Conservation (phyloP, 176 grass and related monocot genomes). For the Melocanna baccifera region DNA sequence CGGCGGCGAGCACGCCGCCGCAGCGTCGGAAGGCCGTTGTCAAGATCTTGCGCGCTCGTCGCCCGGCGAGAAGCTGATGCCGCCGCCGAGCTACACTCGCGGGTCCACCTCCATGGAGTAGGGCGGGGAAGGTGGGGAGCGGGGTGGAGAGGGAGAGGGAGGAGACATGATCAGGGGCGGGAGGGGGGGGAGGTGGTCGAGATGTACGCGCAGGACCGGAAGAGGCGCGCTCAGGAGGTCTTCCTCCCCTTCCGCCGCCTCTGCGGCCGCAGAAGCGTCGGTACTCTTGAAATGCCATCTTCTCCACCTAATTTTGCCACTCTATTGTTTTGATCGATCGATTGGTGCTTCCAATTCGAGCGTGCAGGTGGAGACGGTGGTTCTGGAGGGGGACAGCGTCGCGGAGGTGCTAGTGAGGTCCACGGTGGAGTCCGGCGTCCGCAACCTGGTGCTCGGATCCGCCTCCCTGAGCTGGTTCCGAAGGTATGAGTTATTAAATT, state of each 20-base stretch:
- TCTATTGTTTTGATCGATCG: background rate
- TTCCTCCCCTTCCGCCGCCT: conserved; percentile 58
- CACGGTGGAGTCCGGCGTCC: conserved; percentile 54
- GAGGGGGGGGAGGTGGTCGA: conserved; percentile 50
- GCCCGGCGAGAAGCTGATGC: too few relatives aligned
- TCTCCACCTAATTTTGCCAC: background rate
- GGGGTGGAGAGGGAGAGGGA: too few relatives aligned
- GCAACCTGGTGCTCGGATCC: conserved; percentile 67
- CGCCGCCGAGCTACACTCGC: too few relatives aligned
- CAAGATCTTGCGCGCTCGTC: too few relatives aligned
- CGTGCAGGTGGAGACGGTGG: conserved; percentile 71
- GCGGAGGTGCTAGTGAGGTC: conserved; percentile 59
- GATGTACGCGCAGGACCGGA: conserved; percentile 68
- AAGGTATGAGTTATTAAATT: conserved; percentile 33
- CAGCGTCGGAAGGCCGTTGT: too few relatives aligned
- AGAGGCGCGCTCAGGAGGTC: conserved; percentile 51
- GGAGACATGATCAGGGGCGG: too few relatives aligned
- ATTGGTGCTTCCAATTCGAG: background rate
- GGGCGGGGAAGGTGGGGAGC: too few relatives aligned
- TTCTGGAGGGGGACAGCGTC: conserved; percentile 72
- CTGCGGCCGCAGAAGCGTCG: conserved; percentile 52
- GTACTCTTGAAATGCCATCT: background rate
- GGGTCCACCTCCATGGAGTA: too few relatives aligned
- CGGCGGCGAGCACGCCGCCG: too few relatives aligned
- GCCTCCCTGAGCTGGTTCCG: conserved; percentile 45